Conservation (phyloP, 2,329 filamentous ascomycete genomes). For the Exutisphaerella laricina region DNA sequence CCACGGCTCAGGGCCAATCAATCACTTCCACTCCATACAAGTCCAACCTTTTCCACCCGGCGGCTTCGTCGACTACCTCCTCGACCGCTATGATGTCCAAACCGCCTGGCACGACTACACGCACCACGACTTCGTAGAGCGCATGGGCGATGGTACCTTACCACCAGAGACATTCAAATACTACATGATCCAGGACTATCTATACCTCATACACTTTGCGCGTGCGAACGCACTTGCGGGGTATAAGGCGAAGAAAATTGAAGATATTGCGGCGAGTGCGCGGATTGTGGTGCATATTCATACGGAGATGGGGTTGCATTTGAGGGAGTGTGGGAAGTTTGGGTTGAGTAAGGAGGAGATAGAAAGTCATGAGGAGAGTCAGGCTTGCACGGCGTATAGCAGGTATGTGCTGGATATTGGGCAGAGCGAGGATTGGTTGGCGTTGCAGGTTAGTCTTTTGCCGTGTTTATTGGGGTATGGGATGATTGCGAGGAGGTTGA, state of each 20-base stretch:
- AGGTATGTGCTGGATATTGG: slow-evolving; percentile 81
- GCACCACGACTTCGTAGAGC: slow-evolving; percentile 75
- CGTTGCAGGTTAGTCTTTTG: slow-evolving; percentile 74
- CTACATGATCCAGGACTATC: slow-evolving; percentile 87
- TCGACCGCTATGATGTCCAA: slow-evolving; percentile 69
- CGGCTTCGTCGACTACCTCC: slow-evolving; percentile 75
- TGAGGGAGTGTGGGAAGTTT: slow-evolving; percentile 76
- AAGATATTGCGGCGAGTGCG: slow-evolving; percentile 65
- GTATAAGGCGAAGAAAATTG: slow-evolving; percentile 73
- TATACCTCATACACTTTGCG: slow-evolving; percentile 84
- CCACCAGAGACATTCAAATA: slow-evolving; percentile 73
- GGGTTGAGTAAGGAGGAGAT: slow-evolving; percentile 71
- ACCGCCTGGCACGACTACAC: slow-evolving; percentile 69
- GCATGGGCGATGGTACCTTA: slow-evolving; percentile 68
- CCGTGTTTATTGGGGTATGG: slow-evolving; percentile 90
- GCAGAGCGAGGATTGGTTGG: slow-evolving; percentile 80
- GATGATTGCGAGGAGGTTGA: slow-evolving; percentile 66
- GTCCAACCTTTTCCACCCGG: slow-evolving; percentile 65
- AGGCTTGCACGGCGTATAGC: slow-evolving; percentile 75
- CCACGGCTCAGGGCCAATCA: slow-evolving; percentile 64
- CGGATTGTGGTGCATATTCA: slow-evolving; percentile 71
- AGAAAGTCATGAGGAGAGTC: slow-evolving; percentile 65
- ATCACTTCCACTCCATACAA: slow-evolving; percentile 71
- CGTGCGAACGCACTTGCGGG: slow-evolving; percentile 77
- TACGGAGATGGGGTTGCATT: slow-evolving; percentile 73